These are phyloP conservation scores for Nigrospora oryzae DNA, from an alignment of 2,329 filamentous ascomycete species.

Conservation along the genomic window DNA sequence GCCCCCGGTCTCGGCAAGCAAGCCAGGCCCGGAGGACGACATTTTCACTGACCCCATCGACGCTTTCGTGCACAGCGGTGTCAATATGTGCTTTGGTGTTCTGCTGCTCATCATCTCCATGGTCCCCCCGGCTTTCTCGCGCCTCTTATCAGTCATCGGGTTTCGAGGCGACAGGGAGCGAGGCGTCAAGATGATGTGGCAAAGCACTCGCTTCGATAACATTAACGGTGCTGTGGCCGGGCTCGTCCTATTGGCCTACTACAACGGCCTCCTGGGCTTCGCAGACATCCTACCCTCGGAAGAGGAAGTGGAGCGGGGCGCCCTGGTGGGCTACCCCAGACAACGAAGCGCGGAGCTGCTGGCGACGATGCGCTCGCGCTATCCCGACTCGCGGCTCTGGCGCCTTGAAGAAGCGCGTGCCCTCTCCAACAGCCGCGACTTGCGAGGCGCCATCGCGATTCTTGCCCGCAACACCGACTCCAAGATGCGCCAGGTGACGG, in stretches of 20 bases:
- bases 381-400: constrained; percentile 81
- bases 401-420: constrained; percentile 79
- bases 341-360: constrained; percentile 61
- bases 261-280: constrained; percentile 78
- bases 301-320: constrained; percentile 43
- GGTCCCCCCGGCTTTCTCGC: constrained; percentile 84
- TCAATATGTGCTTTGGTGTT: constrained; percentile 83
- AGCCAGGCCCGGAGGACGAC: constrained; percentile 45
- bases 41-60: constrained; percentile 71
- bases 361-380: constrained; percentile 63
- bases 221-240: constrained; percentile 89
- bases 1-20: not conserved
- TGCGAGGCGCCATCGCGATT: constrained; percentile 60
- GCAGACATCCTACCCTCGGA: constrained; percentile 75
- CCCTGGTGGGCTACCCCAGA: constrained; percentile 62
- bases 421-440: constrained; percentile 55
- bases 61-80: constrained; percentile 80
- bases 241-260: constrained; percentile 73
- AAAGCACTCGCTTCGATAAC: constrained; percentile 75
- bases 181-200: constrained; percentile 83
- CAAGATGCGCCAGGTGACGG: constrained; percentile 81
- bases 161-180: constrained; percentile 82
- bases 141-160: constrained; percentile 77
- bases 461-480: constrained; percentile 52
- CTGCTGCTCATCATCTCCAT: constrained; percentile 83